Percentiles rank a stretch among this genome's conserved stretches.
Evolutionary conservation across 148 eudicot species (phyloP).

Genomic region (Diospyros kaki): DNA sequence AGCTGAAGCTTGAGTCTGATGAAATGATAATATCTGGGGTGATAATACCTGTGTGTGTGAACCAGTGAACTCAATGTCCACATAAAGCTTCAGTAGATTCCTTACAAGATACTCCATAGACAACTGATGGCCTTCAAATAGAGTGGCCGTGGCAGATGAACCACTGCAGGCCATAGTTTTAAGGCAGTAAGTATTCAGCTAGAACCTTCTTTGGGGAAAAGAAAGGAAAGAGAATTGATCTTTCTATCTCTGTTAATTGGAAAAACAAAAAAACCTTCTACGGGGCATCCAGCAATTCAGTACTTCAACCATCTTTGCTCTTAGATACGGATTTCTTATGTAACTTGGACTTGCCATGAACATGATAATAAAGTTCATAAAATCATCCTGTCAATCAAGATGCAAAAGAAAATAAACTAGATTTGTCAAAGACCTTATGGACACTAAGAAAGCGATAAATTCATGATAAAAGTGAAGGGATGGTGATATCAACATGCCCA

Average conservation of each 20-base stretch:
- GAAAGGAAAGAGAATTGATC: neutral
- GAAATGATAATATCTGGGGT: constrained; percentile 1
- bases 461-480: neutral
- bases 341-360: constrained; percentile 94
- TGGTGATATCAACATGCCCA: too few relatives aligned
- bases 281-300: constrained; percentile 98
- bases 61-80: constrained; percentile 98
- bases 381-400: constrained; percentile 67
- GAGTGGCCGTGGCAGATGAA: constrained; percentile 63
- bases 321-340: constrained; percentile 86
- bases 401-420: neutral
- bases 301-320: constrained; percentile 99
- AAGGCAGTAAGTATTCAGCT: constrained; percentile 8
- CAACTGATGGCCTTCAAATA: constrained; percentile 90
- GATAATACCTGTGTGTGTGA: constrained; percentile 90
- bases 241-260: neutral
- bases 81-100: constrained; percentile 92
- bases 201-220: neutral
- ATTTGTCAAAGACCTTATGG: neutral
- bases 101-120: constrained; percentile 82
- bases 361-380: constrained; percentile 98
- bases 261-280: constrained; percentile 45
- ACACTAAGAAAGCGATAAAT: neutral
- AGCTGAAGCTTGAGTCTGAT: neutral
- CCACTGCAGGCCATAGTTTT: constrained; percentile 47